Evolutionary conservation across 257 asterid species (phyloP), one percentile per base, ranked within the genome.

Genomic region (Plantago ovata): DNA sequence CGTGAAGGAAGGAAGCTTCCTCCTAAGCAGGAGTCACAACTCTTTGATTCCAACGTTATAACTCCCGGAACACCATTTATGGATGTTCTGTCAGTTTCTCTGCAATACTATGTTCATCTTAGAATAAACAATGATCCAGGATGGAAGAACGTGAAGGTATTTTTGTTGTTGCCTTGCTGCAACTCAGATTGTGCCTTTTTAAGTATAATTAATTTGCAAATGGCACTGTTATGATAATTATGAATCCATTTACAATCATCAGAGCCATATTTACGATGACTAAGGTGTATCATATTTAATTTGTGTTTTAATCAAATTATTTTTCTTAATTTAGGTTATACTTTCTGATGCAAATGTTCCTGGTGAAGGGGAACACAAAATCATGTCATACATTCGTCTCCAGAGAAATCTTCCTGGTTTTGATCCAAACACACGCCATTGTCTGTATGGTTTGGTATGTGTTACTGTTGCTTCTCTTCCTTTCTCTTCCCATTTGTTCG

Each of bases 271-370:
- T 7, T 54, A 59, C 64, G 46, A 52, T 66, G 48, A 65, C 48
- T 67, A 47, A 60, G 24, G 57, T 46, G 64, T 41, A 46, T 18
- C 39, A 33, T 33, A 56, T 45, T 40, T 56, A 38, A 60, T 23
- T 64, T 44, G 19, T 28, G 32, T 61, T 69, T 50, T 55, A 57
- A 65, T 52, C 53, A 69, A 61, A 23, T 48, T 61, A 43, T 64
- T 60, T 63, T 63, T 41, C 52, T 54, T 62, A 51, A 61, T 82
- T 85, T 65, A 90, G 98, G 95, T 90, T 66, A 77, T 90, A 49
- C 96, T 90, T 60, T 90, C 98, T 60, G 98, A 90, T 78, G 95
- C 98, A 47, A 90, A 90, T 76, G 91, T 84, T 81, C 96, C 98
- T 66, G 98, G 98, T 62, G 98, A 90, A 73, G 98, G 98, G 81